These are phyloP conservation scores for Rhizophagus prolifer DNA, from an alignment of 192 early-diverging fungal genomes.

Conservation along the genomic window DNA sequence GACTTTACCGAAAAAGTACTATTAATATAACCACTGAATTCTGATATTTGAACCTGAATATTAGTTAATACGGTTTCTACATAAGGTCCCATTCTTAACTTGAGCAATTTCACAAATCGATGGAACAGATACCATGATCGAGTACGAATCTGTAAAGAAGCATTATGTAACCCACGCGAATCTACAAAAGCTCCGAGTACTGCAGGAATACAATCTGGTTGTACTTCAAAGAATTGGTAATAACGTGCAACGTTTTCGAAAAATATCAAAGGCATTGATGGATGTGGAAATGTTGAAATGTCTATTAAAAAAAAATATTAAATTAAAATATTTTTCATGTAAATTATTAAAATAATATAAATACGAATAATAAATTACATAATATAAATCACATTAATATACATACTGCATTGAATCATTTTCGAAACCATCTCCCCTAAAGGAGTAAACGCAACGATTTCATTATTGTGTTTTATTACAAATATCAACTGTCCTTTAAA, in stretches of 20 bases:
- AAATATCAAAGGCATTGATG: constrained; percentile 66
- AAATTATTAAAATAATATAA: background rate
- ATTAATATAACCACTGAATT: background rate
- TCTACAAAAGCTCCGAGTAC: constrained; percentile 78
- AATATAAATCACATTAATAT: background rate
- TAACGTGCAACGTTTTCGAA: constrained; percentile 77
- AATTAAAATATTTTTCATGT: constrained; percentile 18
- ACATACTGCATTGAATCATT: constrained; percentile 64
- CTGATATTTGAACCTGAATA: constrained; percentile 40
- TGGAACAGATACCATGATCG: constrained; percentile 88
- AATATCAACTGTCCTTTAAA: constrained; percentile 55
- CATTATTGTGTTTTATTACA: constrained; percentile 37
- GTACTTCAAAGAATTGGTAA: constrained; percentile 66
- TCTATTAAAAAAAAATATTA: constrained; percentile 48
- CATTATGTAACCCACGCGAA: constrained; percentile 73
- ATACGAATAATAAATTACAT: background rate
- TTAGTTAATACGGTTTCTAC: constrained; percentile 61
- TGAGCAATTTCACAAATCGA: constrained; percentile 75
- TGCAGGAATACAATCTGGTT: constrained; percentile 62
- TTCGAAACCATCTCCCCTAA: constrained; percentile 60
- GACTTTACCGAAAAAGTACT: constrained; percentile 27
- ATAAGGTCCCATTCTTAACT: constrained; percentile 55
- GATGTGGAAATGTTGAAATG: constrained; percentile 72
- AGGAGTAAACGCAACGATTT: constrained; percentile 41
- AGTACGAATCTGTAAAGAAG: constrained; percentile 64